phyloP scores from a whole-genome alignment of 805 yeast species.

The Candida patagonica region DNA sequence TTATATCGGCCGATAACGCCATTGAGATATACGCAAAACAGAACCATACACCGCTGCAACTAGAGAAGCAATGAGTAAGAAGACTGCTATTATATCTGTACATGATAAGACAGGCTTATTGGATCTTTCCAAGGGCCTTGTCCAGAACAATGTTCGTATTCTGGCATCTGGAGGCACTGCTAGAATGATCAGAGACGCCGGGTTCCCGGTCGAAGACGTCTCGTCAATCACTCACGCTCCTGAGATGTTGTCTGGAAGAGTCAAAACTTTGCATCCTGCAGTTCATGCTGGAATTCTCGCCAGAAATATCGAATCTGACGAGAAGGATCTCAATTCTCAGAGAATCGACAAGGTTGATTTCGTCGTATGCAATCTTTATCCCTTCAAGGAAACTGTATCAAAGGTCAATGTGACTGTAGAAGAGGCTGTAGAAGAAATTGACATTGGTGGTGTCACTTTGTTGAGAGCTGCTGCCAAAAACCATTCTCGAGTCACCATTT shows the following conservation, averaged over 20 bases:
- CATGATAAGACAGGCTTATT: constrained; percentile 95
- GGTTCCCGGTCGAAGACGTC: constrained; percentile 96
- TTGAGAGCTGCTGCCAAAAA: constrained; percentile 98
- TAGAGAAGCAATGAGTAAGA: constrained; percentile 24
- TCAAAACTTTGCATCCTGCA: constrained; percentile 96
- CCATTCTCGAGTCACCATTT: constrained; percentile 90
- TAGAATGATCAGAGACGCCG: constrained; percentile 87
- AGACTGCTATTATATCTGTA: constrained; percentile 93
- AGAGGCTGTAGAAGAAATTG: constrained; percentile 98
- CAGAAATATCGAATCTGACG: constrained; percentile 84
- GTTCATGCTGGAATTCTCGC: constrained; percentile 94
- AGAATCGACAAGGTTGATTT: constrained; percentile 92
- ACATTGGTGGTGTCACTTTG: constrained; percentile 95
- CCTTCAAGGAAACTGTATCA: constrained; percentile 94
- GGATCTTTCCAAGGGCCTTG: constrained; percentile 93
- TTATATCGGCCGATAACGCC: too few species aligned
- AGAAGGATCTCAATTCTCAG: constrained; percentile 77
- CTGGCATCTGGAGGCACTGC: constrained; percentile 98
- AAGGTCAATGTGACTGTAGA: constrained; percentile 91
- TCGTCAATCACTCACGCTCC: constrained; percentile 95
- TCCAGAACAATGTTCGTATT: constrained; percentile 78
- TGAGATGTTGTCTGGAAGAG: constrained; percentile 98
- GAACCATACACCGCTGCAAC: too few species aligned
- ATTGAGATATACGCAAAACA: too few species aligned
- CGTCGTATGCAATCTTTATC: constrained; percentile 96